Conservation (phyloP, 2,329 filamentous ascomycete genomes). For the Cytospora mali region DNA sequence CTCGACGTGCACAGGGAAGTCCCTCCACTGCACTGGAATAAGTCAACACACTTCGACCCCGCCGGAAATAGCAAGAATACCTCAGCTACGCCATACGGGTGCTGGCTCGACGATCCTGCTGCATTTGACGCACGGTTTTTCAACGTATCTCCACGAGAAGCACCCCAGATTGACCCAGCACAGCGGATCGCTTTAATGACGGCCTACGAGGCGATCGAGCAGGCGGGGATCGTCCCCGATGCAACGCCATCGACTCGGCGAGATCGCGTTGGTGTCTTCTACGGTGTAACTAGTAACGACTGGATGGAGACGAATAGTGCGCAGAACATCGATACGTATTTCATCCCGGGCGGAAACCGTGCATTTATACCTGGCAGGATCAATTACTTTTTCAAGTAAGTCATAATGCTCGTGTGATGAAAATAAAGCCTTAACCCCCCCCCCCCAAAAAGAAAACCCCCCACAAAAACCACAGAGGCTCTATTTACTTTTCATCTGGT, state of each 20-base stretch:
- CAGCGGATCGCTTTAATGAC: conserved; percentile 21
- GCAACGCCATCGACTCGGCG: conserved; percentile 33
- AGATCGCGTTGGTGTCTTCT: conserved; percentile 63
- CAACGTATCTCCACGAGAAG: conserved; percentile 27
- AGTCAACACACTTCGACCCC: conserved; percentile 69
- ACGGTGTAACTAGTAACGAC: conserved; percentile 61
- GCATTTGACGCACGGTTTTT: conserved; percentile 28
- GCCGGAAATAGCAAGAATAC: conserved; percentile 75
- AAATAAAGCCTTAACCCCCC: conserved; percentile 37
- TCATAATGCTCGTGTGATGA: too few relatives aligned
- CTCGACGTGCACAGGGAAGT: conserved; percentile 71
- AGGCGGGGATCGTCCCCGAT: conserved; percentile 49
- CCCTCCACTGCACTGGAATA: conserved; percentile 71
- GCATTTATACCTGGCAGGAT: conserved; percentile 40
- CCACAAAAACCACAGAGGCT: too few relatives aligned
- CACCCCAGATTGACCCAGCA: conserved; percentile 23
- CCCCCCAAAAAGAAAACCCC: too few relatives aligned
- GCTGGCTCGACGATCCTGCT: conserved; percentile 13
- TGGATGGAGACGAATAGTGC: conserved; percentile 62
- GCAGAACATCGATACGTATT: conserved; percentile 28
- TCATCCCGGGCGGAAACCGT: conserved; percentile 36
- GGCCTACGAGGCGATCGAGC: conserved; percentile 26
- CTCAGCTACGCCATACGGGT: conserved; percentile 61
- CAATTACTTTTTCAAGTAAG: conserved; percentile 43
- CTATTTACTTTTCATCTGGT: background rate